Evolutionary conservation across 345 rosid genomes (phyloP).

Genomic region (Melaleuca alternifolia): DNA sequence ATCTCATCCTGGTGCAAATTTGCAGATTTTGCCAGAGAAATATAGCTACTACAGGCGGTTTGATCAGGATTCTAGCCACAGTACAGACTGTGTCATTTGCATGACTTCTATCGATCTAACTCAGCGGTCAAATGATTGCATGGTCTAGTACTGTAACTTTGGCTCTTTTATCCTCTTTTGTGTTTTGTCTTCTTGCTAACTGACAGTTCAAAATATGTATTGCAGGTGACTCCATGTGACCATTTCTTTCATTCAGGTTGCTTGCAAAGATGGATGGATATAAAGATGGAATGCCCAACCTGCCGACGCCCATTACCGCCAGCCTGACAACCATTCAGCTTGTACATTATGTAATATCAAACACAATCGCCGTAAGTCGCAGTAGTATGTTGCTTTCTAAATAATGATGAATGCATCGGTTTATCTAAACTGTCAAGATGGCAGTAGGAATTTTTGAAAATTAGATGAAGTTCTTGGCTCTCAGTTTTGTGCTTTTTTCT

Average conservation of each 20-base stretch:
- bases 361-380: neutral
- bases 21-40: conserved; percentile 90
- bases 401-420: neutral
- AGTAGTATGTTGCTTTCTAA: neutral
- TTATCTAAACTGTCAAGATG: neutral
- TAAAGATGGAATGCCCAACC: conserved; percentile 99
- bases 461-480: neutral
- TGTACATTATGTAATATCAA: conserved; percentile 8
- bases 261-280: conserved; percentile 98
- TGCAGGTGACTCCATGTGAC: conserved; percentile 92
- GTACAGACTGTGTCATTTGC: conserved; percentile 86
- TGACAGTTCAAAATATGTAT: neutral
- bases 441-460: neutral
- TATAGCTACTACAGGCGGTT: conserved; percentile 78
- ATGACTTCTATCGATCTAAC: conserved; percentile 79
- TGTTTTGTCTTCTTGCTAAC: neutral
- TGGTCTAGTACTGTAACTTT: conserved; percentile 30
- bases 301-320: conserved; percentile 93
- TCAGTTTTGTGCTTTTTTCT: neutral
- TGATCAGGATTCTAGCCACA: conserved; percentile 35
- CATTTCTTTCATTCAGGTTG: conserved; percentile 94
- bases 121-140: conserved; percentile 59
- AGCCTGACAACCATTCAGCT: conserved; percentile 29
- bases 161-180: neutral
- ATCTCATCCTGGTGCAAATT: neutral